Base-by-base conservation (phyloP, 441 rosid species). In the Mallotus japonicus region DNA sequence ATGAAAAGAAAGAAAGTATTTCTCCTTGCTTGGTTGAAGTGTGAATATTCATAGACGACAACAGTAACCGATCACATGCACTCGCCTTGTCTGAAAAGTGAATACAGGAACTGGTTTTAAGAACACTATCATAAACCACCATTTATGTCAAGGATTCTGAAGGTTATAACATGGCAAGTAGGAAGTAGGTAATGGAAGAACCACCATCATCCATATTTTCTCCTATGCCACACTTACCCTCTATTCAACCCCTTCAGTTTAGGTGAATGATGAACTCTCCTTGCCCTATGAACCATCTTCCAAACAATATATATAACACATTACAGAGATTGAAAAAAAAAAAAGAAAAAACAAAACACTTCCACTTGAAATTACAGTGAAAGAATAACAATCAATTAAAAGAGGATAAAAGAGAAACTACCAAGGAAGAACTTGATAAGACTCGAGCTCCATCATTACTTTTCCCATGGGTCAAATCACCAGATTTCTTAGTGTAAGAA, bases 391-490 rank as follows among this genome's bases (percentile, higher is more conserved):
- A 10, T 58, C 51, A 71, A 51, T 6, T 67, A 34, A 46, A 55
- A 50, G 15, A 65, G 65, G 22, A 58, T 63, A 62, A 13, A 32
- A 42, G 67, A 75, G 73, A 64, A 64, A 74, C 57, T 88, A 96
- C 93, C 92, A 79, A 67, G 46, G 86, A 86, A 81, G 87, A 83
- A 76, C 83, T 79, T 79, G 91, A 80, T 62, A 81, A 74, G 73
- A 76, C 71, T 69, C 37, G 85, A 73, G 81, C 83, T 73, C 80
- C 79, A 62, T 80, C 84, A 61, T 44, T 70, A 77, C 75, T 76
- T 75, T 83, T 81, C 40, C 78, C 85, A 82, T 78, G 74, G 69
- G 82, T 73, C 76, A 85, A 73, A 79, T 85, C 86, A 66, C 80
- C 46, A 42, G 81, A 71, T 76, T 81, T 83, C 65, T 67, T 81